Evolutionary conservation across 2,329 filamentous ascomycete genomes (phyloP).

Genomic region (Phaeosphaeriaceae sp.): DNA sequence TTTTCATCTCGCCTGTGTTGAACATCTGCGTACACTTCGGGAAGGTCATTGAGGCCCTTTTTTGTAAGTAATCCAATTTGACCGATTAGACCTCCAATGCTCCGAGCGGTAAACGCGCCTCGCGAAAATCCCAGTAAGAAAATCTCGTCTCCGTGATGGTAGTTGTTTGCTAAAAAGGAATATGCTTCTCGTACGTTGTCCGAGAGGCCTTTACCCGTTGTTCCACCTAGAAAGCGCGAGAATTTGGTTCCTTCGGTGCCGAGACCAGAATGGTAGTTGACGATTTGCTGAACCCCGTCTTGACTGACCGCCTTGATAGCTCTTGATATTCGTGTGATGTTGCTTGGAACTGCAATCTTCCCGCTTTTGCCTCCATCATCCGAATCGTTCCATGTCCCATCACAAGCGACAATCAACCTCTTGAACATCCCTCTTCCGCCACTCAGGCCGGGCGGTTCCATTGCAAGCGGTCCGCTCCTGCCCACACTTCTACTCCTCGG

Average conservation of each 20-base stretch:
- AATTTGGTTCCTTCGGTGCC: slow-evolving; percentile 53
- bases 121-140: slow-evolving; percentile 57
- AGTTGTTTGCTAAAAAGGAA: slow-evolving; percentile 61
- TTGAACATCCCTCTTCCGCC: slow-evolving; percentile 49
- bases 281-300: slow-evolving; percentile 58
- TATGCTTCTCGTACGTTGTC: slow-evolving; percentile 59
- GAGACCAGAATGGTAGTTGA: slow-evolving; percentile 59
- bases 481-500: slow-evolving; percentile 35
- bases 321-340: slow-evolving; percentile 57
- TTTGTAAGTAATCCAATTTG: slow-evolving; percentile 57
- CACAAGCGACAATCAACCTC: slow-evolving; percentile 49
- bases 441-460: slow-evolving; percentile 42
- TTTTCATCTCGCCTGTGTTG: slow-evolving; percentile 52
- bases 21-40: slow-evolving; percentile 56
- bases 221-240: slow-evolving; percentile 50
- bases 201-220: slow-evolving; percentile 53
- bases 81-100: slow-evolving; percentile 52
- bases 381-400: slow-evolving; percentile 58
- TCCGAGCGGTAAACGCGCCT: slow-evolving; percentile 55
- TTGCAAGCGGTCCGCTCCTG: slow-evolving; percentile 23
- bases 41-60: slow-evolving; percentile 52
- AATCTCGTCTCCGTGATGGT: slow-evolving; percentile 57
- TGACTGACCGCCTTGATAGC: slow-evolving; percentile 56
- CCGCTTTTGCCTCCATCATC: slow-evolving; percentile 55
- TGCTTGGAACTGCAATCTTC: slow-evolving; percentile 54